Evolutionary conservation across 1,139 yeast species (phyloP).

Genomic region (Hyphopichia fennica): DNA sequence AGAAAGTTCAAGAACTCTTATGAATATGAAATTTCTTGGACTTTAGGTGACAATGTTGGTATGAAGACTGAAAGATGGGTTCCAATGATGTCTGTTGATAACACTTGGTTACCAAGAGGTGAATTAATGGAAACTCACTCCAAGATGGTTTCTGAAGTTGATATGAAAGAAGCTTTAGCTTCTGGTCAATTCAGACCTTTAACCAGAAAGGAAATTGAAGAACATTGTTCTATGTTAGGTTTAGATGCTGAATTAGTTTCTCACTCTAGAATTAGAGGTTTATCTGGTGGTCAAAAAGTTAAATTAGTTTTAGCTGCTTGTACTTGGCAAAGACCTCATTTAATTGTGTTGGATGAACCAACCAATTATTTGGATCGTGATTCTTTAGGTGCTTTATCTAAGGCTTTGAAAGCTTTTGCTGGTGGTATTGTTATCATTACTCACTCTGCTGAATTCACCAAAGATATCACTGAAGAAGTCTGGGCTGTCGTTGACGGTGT

Average conservation of each 20-base stretch:
- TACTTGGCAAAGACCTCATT: constrained; percentile 99
- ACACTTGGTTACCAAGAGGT: constrained; percentile 99
- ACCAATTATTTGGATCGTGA: constrained; percentile 99
- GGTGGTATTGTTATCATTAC: constrained; percentile 99
- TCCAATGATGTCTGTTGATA: constrained; percentile 99
- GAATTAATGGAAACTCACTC: constrained; percentile 98
- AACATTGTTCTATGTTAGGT: constrained; percentile 98
- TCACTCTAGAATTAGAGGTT: constrained; percentile 99
- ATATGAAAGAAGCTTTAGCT: constrained; percentile 99
- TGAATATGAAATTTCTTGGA: constrained; percentile 98
- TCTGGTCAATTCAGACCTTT: constrained; percentile 99
- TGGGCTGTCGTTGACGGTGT: constrained; percentile 98
- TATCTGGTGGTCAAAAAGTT: constrained; percentile 99
- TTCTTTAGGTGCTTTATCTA: constrained; percentile 98
- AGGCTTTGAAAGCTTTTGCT: constrained; percentile 97
- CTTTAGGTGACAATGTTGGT: constrained; percentile 96
- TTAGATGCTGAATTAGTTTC: constrained; percentile 98
- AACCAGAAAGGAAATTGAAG: constrained; percentile 99
- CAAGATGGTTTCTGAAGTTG: constrained; percentile 99
- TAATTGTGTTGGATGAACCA: constrained; percentile 98
- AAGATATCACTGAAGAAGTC: constrained; percentile 97
- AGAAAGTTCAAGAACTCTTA: constrained; percentile 99
- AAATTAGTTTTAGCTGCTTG: constrained; percentile 99
- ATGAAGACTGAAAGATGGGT: constrained; percentile 99
- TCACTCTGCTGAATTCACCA: constrained; percentile 99